Evolutionary conservation across 2,329 filamentous ascomycete species (phyloP).

Genomic region (Colletotrichum sp.): DNA sequence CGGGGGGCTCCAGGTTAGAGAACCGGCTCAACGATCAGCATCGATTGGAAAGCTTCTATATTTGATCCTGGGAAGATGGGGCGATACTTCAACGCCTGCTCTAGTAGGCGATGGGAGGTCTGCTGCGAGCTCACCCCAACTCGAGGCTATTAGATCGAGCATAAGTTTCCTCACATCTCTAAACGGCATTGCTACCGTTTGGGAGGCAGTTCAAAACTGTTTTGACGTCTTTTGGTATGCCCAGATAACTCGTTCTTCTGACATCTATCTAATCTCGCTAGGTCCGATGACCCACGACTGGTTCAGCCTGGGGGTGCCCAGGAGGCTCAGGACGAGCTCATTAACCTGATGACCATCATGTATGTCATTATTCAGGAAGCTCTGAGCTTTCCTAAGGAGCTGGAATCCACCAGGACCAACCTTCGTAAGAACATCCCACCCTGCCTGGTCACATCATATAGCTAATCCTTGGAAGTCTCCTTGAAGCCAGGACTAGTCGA

Average conservation of each 20-base stretch:
- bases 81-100: conserved; percentile 63
- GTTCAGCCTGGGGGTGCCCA: conserved; percentile 44
- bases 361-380: conserved; percentile 65
- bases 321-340: conserved; percentile 63
- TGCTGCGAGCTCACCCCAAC: conserved; percentile 59
- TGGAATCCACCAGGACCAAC: conserved; percentile 51
- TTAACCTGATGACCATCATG: conserved; percentile 68
- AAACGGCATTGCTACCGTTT: conserved; percentile 56
- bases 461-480: conserved; percentile 44
- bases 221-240: conserved; percentile 61
- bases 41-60: conserved; percentile 65
- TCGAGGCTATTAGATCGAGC: conserved; percentile 63
- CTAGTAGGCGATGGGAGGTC: conserved; percentile 47
- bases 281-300: conserved; percentile 53
- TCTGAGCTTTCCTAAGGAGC: conserved; percentile 55
- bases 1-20: conserved; percentile 45
- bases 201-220: conserved; percentile 52
- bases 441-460: not conserved
- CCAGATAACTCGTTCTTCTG: not conserved
- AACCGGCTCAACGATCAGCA: conserved; percentile 54
- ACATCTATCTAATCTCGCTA: conserved; percentile 36
- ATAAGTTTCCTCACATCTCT: conserved; percentile 56
- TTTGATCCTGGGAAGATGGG: conserved; percentile 73
- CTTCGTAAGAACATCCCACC: conserved; percentile 49
- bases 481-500: conserved; percentile 73